These are phyloP conservation scores for Iberis pinnata DNA, from an alignment of 345 rosid species.

Conservation along the genomic window DNA sequence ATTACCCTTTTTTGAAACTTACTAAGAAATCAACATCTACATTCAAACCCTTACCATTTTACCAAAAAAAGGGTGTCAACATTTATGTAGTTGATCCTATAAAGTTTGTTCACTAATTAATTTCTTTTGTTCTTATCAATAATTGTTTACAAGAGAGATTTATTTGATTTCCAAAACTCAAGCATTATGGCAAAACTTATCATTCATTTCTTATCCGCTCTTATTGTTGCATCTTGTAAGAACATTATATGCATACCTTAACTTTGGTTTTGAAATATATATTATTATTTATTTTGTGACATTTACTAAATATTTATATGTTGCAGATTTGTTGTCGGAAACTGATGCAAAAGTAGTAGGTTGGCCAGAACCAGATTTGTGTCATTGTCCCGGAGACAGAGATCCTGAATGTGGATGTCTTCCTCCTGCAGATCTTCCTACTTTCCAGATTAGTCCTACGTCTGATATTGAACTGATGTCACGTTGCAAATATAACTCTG, in stretches of 20 bases:
- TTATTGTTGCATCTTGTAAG: slow-evolving; percentile 17
- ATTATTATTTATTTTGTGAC: not conserved
- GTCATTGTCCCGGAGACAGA: not conserved
- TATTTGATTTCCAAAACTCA: not conserved
- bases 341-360: not conserved
- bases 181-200: slow-evolving; percentile 1
- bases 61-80: no score
- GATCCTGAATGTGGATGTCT: not conserved
- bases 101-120: no score
- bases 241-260: not conserved
- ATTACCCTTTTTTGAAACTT: no score
- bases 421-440: not conserved
- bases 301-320: not conserved
- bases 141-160: not conserved
- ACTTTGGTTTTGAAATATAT: not conserved
- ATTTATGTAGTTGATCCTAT: no score
- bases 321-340: slow-evolving; percentile 2
- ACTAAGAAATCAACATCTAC: no score
- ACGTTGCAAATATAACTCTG: not conserved
- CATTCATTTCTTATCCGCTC: not conserved
- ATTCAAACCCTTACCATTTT: no score
- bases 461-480: not conserved
- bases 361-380: not conserved
- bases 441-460: not conserved
- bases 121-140: no score